Percentiles rank a stretch among this genome's conserved stretches.
Evolutionary conservation across 192 early-diverging fungal genomes (phyloP).

Genomic region (Spizellomyces sp.): DNA sequence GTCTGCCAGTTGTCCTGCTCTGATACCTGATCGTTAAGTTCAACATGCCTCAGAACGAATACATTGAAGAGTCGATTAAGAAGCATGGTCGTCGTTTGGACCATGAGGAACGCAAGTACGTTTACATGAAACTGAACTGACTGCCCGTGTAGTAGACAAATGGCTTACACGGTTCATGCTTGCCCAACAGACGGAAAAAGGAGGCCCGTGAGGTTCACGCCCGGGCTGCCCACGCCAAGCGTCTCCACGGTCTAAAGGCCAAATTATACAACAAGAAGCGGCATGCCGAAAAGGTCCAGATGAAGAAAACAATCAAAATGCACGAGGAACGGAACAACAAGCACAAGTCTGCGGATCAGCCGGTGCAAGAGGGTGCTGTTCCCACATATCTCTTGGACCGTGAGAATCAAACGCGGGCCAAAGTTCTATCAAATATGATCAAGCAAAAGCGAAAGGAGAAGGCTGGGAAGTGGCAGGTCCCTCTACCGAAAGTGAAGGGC

Average conservation of each 20-base stretch:
- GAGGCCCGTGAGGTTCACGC: constrained; percentile 94
- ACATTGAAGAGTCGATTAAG: constrained; percentile 98
- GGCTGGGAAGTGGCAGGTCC: constrained; percentile 95
- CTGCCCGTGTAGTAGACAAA: no score
- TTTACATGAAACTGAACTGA: background rate
- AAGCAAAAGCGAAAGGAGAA: constrained; percentile 99
- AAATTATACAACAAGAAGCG: constrained; percentile 99
- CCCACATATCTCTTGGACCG: constrained; percentile 97
- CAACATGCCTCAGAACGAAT: constrained; percentile 89
- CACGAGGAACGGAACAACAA: constrained; percentile 97
- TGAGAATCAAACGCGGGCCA: constrained; percentile 95
- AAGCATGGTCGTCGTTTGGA: constrained; percentile 95
- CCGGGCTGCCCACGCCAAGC: constrained; percentile 88
- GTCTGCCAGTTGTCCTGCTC: no score
- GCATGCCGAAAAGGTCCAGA: constrained; percentile 97
- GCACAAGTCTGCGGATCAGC: constrained; percentile 84
- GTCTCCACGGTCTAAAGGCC: constrained; percentile 96
- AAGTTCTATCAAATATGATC: constrained; percentile 98
- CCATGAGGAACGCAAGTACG: constrained; percentile 91
- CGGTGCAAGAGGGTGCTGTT: constrained; percentile 93
- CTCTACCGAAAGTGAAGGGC: constrained; percentile 96
- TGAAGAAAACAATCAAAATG: constrained; percentile 99
- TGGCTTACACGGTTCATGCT: background rate
- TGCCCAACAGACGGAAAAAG: constrained; percentile 77
- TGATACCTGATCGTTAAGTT: background rate